These are phyloP conservation scores for Basipetospora sp. DNA, from an alignment of 2,329 filamentous ascomycete species.

Conservation along the genomic window DNA sequence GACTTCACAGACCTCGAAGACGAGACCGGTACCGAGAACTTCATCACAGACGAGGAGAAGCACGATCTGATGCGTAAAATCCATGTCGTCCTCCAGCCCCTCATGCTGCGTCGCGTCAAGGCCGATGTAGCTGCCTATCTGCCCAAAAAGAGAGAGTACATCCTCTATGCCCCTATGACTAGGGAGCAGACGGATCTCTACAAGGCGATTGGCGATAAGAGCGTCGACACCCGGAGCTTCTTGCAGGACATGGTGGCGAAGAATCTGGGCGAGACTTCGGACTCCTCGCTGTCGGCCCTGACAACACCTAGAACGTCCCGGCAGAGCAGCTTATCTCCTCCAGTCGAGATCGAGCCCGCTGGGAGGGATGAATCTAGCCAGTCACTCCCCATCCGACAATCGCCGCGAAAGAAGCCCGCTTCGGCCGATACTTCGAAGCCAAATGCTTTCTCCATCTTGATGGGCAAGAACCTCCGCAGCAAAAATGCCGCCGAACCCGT, in stretches of 20 bases:
- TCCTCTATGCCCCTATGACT: constrained; percentile 84
- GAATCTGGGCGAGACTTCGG: constrained; percentile 31
- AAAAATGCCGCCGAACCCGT: constrained; percentile 5
- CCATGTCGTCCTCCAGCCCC: constrained; percentile 81
- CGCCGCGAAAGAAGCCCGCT: constrained; percentile 16
- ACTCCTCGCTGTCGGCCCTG: neutral
- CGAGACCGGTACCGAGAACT: constrained; percentile 61
- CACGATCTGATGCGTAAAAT: constrained; percentile 51
- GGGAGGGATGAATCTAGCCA: neutral
- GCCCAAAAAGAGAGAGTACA: constrained; percentile 94
- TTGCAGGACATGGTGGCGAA: constrained; percentile 67
- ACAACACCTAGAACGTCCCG: constrained; percentile 1
- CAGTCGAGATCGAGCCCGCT: constrained; percentile 8
- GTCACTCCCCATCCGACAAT: constrained; percentile 22
- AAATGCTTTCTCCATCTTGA: constrained; percentile 41
- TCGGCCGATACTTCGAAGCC: constrained; percentile 7
- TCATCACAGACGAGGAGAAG: constrained; percentile 59
- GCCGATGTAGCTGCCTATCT: constrained; percentile 80
- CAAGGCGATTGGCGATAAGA: constrained; percentile 44
- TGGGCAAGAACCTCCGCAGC: constrained; percentile 20
- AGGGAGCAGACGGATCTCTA: constrained; percentile 85
- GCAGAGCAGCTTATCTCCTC: constrained; percentile 2
- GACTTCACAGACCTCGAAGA: constrained; percentile 89
- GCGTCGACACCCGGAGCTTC: constrained; percentile 52
- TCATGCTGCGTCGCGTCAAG: constrained; percentile 77